Conservation (phyloP, 2,329 filamentous ascomycete species). For the Fusarium nurragi region DNA sequence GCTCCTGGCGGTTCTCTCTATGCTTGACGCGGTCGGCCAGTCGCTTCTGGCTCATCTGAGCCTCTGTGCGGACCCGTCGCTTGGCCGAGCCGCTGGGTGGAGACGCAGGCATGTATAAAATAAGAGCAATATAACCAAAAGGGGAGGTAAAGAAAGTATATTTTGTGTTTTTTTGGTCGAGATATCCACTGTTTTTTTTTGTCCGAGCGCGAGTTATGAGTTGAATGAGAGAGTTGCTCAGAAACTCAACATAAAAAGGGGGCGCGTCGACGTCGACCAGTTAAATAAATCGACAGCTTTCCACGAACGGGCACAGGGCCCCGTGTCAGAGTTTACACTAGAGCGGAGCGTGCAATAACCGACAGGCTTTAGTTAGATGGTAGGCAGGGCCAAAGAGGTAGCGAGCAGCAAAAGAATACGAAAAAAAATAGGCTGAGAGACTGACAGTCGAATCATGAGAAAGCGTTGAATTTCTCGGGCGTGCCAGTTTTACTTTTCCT, state of each 20-base stretch:
- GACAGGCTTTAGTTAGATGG: background rate
- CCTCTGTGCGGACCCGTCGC: conserved; percentile 38
- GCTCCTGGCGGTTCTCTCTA: conserved; percentile 41
- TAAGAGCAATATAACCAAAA: background rate
- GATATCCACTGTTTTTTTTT: conserved; percentile 8
- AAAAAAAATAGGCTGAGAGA: background rate
- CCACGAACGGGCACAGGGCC: background rate
- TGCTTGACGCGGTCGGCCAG: conserved; percentile 41
- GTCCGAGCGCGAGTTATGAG: conserved; percentile 2
- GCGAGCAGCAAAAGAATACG: background rate
- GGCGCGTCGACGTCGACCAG: conserved; percentile 32
- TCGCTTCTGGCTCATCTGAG: conserved; percentile 43
- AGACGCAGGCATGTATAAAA: conserved; percentile 25
- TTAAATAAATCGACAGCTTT: conserved; percentile 22
- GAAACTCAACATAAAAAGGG: background rate
- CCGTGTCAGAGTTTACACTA: conserved; percentile 1
- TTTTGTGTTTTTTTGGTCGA: background rate
- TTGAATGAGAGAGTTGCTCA: background rate
- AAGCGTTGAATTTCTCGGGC: conserved; percentile 20
- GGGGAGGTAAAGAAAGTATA: conserved; percentile 1
- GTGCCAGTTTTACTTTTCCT: background rate
- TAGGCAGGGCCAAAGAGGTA: background rate
- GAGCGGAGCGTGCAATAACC: background rate
- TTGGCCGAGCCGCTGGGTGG: conserved; percentile 28
- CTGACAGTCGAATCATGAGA: background rate